phyloP scores from a whole-genome alignment of 1,139 yeast genomes.

The Nakaseomyces delphensis region DNA sequence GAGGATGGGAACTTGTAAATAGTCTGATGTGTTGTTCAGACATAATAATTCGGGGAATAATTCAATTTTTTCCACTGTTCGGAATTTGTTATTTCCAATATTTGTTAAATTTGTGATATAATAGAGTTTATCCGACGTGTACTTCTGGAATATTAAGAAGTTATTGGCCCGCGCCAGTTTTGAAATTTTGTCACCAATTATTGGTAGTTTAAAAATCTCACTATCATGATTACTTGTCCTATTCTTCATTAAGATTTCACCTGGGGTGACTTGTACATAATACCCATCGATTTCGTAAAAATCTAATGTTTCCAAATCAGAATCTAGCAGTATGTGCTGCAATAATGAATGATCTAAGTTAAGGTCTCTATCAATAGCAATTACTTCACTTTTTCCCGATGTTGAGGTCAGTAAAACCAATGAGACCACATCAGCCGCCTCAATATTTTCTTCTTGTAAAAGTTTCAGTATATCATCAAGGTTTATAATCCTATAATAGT shows the following conservation, averaged over 20 bases:
- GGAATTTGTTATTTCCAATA: neutral
- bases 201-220: neutral
- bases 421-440: neutral
- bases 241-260: neutral
- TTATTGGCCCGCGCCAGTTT: neutral
- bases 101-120: neutral
- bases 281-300: neutral
- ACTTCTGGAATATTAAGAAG: neutral
- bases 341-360: neutral
- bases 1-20: neutral
- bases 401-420: neutral
- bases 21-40: neutral
- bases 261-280: neutral
- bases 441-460: neutral
- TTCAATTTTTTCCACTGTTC: neutral
- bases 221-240: neutral
- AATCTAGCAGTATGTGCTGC: neutral
- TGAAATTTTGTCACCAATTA: neutral
- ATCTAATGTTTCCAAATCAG: neutral
- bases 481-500: neutral
- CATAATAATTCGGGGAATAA: neutral
- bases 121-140: neutral
- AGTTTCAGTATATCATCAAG: neutral
- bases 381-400: neutral
- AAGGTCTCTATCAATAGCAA: neutral